Base-by-base conservation (phyloP, 2,329 filamentous ascomycete species). In the Colletotrichum navitas region DNA sequence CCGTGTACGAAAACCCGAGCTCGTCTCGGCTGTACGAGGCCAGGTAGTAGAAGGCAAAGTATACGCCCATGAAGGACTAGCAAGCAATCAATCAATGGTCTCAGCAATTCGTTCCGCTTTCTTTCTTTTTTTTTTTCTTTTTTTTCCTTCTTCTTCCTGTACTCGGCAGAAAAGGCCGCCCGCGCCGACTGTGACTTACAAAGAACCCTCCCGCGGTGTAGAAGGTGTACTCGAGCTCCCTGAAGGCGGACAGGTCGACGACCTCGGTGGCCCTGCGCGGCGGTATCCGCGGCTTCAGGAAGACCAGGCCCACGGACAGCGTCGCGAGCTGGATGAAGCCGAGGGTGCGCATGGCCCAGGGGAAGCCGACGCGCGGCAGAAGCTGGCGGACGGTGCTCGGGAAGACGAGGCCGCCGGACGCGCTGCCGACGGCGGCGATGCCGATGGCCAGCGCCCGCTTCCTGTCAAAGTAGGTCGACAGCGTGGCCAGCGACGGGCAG, bases 401-500 rank as follows among this genome's bases (percentile, higher is more conserved):
- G 66, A 88, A 89, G 3, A 89, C 78, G 2, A 89, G 81, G 4
- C 87, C 87, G 0, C 87, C 87, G 2, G 88, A 80, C 4, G 86
- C 87, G 59, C 86, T 87, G 1, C 90, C 90, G 0, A 86, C 85
- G 1, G 89, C 88, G 3, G 87, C 86, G 1, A 91, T 76, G 2
- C 90, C 90, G 51, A 91, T 86, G 6, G 88, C 89, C 4, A 92
- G 78, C 0, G 85, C 86, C 68, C 87, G 83, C 66, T 83, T 85
- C 51, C 82, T 83, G 45, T 83, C 83, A 76, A 92, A 92, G 73
- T 91, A 91, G n/a, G 89, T 87, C 0, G 89, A 86, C 16, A 92
- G 79, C 11, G 92, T 83, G 12, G 89, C 87, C 29, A 91, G 82
- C 4, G 86, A 84, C 0, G 90, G 86, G 14, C 88, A 84, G 76